These are phyloP conservation scores for Amniculicola lignicola DNA, from an alignment of 495 filamentous ascomycete genomes.

Conservation along the genomic window DNA sequence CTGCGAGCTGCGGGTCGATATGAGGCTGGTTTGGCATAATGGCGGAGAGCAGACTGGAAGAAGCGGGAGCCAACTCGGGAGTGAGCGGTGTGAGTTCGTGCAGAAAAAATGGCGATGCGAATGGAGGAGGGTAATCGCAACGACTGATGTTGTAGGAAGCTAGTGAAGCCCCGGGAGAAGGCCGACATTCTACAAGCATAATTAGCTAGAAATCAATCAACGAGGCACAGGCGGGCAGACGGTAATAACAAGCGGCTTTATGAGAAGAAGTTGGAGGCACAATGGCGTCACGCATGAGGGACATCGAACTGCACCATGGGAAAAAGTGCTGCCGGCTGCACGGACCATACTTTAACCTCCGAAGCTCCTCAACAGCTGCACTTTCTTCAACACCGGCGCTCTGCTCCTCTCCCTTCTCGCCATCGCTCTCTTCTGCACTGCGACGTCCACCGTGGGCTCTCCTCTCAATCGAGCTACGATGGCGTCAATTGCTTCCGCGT, in stretches of 20 bases:
- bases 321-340: too few species aligned
- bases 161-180: slow-evolving; percentile 23
- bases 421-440: neutral
- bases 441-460: neutral
- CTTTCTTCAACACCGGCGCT: slow-evolving; percentile 21
- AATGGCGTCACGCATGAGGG: too few species aligned
- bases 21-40: neutral
- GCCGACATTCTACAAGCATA: slow-evolving; percentile 27
- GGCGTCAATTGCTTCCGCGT: slow-evolving; percentile 34
- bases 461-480: slow-evolving; percentile 16
- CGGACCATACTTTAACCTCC: too few species aligned
- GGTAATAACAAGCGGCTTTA: too few species aligned
- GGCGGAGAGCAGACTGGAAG: slow-evolving; percentile 6
- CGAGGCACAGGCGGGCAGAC: too few species aligned
- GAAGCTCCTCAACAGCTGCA: slow-evolving; percentile 24
- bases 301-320: too few species aligned
- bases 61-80: neutral
- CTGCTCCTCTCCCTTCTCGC: too few species aligned
- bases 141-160: slow-evolving; percentile 14
- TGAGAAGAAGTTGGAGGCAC: too few species aligned
- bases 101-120: slow-evolving; percentile 15
- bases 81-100: neutral
- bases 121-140: slow-evolving; percentile 26
- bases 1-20: neutral
- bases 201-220: too few species aligned